Base-by-base conservation (phyloP, 345 rosid genomes). In the Rhodomyrtus tomentosa region DNA sequence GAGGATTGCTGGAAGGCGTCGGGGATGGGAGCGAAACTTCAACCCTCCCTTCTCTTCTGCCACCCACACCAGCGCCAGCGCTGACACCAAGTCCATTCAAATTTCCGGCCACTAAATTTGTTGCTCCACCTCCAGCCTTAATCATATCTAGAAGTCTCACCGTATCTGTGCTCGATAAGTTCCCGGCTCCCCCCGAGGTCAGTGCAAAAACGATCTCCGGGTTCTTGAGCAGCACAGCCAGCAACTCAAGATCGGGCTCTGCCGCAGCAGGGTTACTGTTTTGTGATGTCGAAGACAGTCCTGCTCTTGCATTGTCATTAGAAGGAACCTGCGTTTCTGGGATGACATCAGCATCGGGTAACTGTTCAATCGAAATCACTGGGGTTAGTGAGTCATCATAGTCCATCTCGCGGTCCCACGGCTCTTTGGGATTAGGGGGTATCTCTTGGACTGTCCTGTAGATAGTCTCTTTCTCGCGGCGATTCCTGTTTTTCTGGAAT, bases 351-450 rank as follows among this genome's bases (percentile, higher is more conserved):
- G 88, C 87, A 87, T 94, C 95, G 45, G 96, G 98, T 82, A 89
- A 92, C 93, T 98, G 99, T 89, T 95, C 95, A 55, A 91, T 87
- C 8, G 97, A 98, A 53, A 98, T 94, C 86, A 91, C 93, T 16
- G 93, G 96, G 80, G 99, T 98, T 91, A 96, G 86, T 73, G 96
- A 84, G 90, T 98, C 99, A 85, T 96, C 99, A 87, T 88, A 92
- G 87, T 98, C 98, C 95, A 98, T 95, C 87, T 98, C 99, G 29
- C 89, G 82, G 89, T 96, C 99, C 99, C 99, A 98, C 8, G 99
- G 99, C 84, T 93, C 99, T 91, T 93, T 98, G 50, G 99, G 98
- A 80, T 96, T 94, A 50, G 85, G 88, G 21, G 99, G 98, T 87
- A 98, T 93, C 87, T 90, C 93, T 85, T 88, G 92, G 50, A 85